These are phyloP conservation scores for Monosporascus sp. DNA, from an alignment of 2,329 filamentous ascomycete species.

Conservation along the genomic window DNA sequence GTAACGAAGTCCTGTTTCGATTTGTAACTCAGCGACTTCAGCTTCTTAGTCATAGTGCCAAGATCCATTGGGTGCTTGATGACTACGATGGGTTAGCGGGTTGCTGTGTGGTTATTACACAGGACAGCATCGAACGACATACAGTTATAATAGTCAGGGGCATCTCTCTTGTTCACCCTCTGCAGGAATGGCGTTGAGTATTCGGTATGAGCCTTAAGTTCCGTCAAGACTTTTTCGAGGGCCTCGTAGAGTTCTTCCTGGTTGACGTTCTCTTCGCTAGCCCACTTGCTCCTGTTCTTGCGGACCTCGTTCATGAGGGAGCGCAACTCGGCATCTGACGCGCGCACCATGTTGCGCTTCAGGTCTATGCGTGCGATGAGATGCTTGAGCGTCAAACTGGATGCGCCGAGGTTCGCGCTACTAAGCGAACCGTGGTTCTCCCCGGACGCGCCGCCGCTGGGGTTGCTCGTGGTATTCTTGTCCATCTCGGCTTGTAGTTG, in stretches of 20 bases:
- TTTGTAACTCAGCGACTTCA: slow-evolving; percentile 73
- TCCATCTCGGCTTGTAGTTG: slow-evolving; percentile 96
- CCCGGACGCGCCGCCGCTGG: slow-evolving; percentile 43
- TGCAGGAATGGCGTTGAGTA: slow-evolving; percentile 95
- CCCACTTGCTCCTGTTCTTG: slow-evolving; percentile 98
- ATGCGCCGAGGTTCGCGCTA: slow-evolving; percentile 90
- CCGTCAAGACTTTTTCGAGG: slow-evolving; percentile 91
- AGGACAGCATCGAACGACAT: slow-evolving; percentile 35
- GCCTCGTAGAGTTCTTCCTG: slow-evolving; percentile 98
- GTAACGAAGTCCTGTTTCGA: slow-evolving; percentile 92
- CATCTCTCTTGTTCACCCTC: slow-evolving; percentile 93
- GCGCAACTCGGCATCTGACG: slow-evolving; percentile 87
- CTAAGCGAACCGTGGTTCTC: slow-evolving; percentile 84
- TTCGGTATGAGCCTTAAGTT: slow-evolving; percentile 94
- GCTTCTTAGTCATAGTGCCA: slow-evolving; percentile 96
- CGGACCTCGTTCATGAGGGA: slow-evolving; percentile 94
- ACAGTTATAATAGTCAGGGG: slow-evolving; percentile 90
- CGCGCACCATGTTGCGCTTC: slow-evolving; percentile 83
- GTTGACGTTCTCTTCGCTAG: slow-evolving; percentile 92
- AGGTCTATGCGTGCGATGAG: slow-evolving; percentile 92
- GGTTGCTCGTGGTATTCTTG: slow-evolving; percentile 49
- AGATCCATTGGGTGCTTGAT: slow-evolving; percentile 99
- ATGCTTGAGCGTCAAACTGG: slow-evolving; percentile 92
- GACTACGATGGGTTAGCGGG: slow-evolving; percentile 45
- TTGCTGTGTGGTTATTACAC: too few species aligned